phyloP scores from a whole-genome alignment of 2,329 filamentous ascomycete genomes.

The Apiospora malaysiana region DNA sequence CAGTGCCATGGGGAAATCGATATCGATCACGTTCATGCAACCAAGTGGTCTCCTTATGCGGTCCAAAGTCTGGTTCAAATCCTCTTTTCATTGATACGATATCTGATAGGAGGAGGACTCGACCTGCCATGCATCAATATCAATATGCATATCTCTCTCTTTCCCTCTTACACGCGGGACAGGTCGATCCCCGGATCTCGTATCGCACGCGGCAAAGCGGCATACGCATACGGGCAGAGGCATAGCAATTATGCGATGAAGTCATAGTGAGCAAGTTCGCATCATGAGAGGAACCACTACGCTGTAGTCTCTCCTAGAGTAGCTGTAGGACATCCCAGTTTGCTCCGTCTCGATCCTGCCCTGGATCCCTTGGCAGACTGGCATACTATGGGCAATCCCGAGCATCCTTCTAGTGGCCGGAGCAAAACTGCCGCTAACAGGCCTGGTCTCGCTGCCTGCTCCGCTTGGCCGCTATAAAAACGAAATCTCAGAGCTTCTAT shows the following conservation, averaged over 20 bases:
- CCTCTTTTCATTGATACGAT: not conserved
- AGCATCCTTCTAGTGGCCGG: not conserved
- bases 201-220: not conserved
- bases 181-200: not conserved
- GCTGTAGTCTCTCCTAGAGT: no score
- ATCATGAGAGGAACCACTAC: not conserved
- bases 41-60: not conserved
- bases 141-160: not conserved
- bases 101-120: not conserved
- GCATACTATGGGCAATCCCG: not conserved
- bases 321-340: not conserved
- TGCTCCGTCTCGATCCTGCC: not conserved
- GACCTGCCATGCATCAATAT: not conserved
- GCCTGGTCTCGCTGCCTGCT: not conserved
- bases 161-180: not conserved
- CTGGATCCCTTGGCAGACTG: not conserved
- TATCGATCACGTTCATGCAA: not conserved
- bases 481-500: not conserved
- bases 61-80: not conserved
- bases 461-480: not conserved
- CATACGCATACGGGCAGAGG: not conserved
- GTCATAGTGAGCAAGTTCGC: not conserved
- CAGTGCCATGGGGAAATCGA: not conserved
- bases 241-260: not conserved
- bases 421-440: not conserved